Conservation (phyloP, 73 alveolate species). For the Urostyla sp. region DNA sequence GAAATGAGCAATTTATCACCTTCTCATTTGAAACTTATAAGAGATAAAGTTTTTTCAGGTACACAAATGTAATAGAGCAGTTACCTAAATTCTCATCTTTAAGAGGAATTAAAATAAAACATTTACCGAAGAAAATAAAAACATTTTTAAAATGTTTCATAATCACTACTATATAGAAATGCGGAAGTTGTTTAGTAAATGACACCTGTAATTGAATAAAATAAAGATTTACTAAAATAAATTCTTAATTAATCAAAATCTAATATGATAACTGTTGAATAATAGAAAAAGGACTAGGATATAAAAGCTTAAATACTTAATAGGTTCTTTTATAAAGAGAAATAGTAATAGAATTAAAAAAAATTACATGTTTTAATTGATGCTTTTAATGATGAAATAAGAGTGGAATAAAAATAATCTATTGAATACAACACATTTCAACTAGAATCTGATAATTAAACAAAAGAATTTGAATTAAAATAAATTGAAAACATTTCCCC, state of each 20-base stretch:
- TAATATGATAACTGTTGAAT: neutral
- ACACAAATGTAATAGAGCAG: neutral
- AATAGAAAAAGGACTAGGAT: neutral
- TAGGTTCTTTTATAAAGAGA: neutral
- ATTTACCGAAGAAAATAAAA: constrained; percentile 18
- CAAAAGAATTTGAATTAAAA: neutral
- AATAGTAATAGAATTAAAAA: neutral
- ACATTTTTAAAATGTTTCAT: constrained; percentile 7
- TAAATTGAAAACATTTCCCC: constrained; percentile 10
- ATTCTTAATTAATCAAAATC: neutral
- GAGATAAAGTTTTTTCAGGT: constrained; percentile 19
- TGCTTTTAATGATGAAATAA: constrained; percentile 49
- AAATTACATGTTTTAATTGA: constrained; percentile 19
- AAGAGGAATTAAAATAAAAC: neutral
- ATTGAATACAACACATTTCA: neutral
- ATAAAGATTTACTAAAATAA: constrained; percentile 31
- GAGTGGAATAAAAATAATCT: neutral
- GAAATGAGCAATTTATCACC: constrained; percentile 43
- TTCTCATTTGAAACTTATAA: constrained; percentile 17
- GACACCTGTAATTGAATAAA: constrained; percentile 14
- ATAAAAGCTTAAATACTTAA: too few relatives aligned
- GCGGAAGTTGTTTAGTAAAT: constrained; percentile 11
- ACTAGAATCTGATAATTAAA: neutral
- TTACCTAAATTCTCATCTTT: neutral
- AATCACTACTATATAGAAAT: constrained; percentile 17